Percentiles rank a stretch among this genome's conserved stretches.
These are phyloP conservation scores for Mycena latifolia DNA, from an alignment of 768 basidiomycete genomes.

Conservation along the genomic window DNA sequence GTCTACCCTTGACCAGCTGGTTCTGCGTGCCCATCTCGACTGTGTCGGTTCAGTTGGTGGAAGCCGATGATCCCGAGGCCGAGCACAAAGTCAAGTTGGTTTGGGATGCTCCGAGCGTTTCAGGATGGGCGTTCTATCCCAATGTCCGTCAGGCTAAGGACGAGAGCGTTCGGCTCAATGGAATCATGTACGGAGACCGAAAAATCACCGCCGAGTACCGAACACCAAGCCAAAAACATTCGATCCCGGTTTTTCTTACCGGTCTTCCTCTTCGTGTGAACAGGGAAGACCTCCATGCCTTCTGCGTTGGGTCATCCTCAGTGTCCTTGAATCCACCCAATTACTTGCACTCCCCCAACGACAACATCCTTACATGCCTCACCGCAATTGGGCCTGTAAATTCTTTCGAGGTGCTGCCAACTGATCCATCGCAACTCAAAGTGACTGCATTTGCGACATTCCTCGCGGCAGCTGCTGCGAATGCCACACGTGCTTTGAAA, in stretches of 20 bases:
- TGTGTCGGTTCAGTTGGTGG: constrained; percentile 19
- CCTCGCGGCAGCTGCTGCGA: constrained; percentile 2
- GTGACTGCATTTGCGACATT: constrained; percentile 30
- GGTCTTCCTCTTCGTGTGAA: constrained; percentile 19
- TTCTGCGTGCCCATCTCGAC: constrained; percentile 21
- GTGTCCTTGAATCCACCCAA: constrained; percentile 23
- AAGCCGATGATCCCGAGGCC: constrained; percentile 4
- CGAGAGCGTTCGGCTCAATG: constrained; percentile 26
- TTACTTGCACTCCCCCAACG: constrained; percentile 23
- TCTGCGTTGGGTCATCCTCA: constrained; percentile 26
- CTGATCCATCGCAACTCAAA: constrained; percentile 22
- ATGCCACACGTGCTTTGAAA: constrained; percentile 8
- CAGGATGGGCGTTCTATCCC: constrained; percentile 32
- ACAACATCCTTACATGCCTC: constrained; percentile 14
- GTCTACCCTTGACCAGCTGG: background rate
- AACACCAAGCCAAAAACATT: constrained; percentile 15
- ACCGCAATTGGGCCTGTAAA: constrained; percentile 17
- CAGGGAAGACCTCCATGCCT: constrained; percentile 7
- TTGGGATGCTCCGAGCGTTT: constrained; percentile 31
- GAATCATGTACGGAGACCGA: constrained; percentile 8
- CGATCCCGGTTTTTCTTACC: constrained; percentile 17
- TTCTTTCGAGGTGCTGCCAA: constrained; percentile 30
- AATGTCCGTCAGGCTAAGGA: constrained; percentile 21
- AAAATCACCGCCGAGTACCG: constrained; percentile 28
- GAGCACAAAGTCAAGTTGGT: constrained; percentile 21